phyloP scores from a whole-genome alignment of 1,284 basidiomycete genomes.

The Vanrija humicola region DNA sequence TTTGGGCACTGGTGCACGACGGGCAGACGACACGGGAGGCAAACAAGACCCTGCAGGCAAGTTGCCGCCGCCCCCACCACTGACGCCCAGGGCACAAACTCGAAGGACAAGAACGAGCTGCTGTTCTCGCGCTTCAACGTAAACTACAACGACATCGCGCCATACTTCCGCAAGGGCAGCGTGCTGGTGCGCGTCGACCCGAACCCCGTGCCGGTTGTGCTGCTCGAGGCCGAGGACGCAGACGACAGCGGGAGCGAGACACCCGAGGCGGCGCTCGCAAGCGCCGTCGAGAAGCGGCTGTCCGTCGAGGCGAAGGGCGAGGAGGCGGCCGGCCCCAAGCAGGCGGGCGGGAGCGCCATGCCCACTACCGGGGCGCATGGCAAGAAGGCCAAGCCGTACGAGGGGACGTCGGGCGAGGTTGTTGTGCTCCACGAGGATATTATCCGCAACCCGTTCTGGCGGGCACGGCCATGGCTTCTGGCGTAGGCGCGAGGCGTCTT shows the following conservation, averaged over 20 bases:
- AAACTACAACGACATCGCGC: slow-evolving; percentile 79
- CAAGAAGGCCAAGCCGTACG: slow-evolving; percentile 47
- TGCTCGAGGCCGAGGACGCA: neutral
- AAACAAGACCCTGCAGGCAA: slow-evolving; percentile 68
- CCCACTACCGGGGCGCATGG: neutral
- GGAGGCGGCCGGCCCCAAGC: neutral
- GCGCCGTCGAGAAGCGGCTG: neutral
- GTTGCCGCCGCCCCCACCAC: slow-evolving; percentile 20
- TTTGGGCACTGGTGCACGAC: slow-evolving; percentile 88
- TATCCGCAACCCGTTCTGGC: slow-evolving; percentile 77
- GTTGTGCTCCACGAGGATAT: slow-evolving; percentile 72
- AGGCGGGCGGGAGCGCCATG: neutral
- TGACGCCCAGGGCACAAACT: slow-evolving; percentile 68
- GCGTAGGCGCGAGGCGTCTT: slow-evolving; percentile 4
- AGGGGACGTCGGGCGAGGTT: slow-evolving; percentile 52
- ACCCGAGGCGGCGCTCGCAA: no score
- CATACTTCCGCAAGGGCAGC: slow-evolving; percentile 80
- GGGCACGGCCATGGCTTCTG: slow-evolving; percentile 49
- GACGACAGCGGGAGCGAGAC: neutral
- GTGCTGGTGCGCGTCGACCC: slow-evolving; percentile 61
- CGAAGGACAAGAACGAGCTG: slow-evolving; percentile 86
- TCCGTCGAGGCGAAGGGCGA: neutral
- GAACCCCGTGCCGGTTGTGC: slow-evolving; percentile 2
- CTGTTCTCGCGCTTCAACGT: slow-evolving; percentile 74
- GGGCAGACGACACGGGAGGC: slow-evolving; percentile 74